Evolutionary conservation across 73 alveolate species (phyloP).

Genomic region (Paramecium biaurelia): DNA sequence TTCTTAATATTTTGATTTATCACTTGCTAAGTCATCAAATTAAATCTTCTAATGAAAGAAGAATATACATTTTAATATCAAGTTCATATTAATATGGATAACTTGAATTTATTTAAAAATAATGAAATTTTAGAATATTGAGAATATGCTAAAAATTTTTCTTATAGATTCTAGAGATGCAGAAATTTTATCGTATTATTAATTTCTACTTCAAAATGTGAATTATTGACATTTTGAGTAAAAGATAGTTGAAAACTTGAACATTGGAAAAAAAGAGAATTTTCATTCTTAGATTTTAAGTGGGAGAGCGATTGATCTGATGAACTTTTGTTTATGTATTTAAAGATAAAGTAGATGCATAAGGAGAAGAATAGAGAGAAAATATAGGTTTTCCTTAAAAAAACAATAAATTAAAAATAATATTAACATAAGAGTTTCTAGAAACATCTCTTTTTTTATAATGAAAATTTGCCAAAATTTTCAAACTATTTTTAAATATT

Average conservation of each 20-base stretch:
- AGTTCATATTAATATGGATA: no score
- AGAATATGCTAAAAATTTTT: not conserved
- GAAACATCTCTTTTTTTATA: slow-evolving; percentile 40
- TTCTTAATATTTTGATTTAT: no score
- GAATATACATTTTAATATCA: no score
- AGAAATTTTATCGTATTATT: no score
- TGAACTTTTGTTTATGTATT: not conserved
- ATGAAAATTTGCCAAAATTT: not conserved
- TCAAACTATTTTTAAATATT: not conserved
- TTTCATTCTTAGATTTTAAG: not conserved
- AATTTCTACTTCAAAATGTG: not conserved
- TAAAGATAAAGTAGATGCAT: not conserved
- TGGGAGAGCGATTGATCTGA: not conserved
- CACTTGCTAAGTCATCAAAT: no score
- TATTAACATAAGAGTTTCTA: not conserved
- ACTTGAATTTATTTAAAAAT: not conserved
- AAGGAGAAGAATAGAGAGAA: not conserved
- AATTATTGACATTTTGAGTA: not conserved
- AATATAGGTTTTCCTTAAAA: not conserved
- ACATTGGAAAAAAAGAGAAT: not conserved
- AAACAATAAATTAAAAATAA: not conserved
- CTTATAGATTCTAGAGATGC: not conserved
- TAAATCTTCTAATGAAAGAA: not conserved
- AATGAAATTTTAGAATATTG: not conserved
- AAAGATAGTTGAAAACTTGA: not conserved